phyloP scores from a whole-genome alignment of 2,329 filamentous ascomycete genomes.

The Alternaria infectoria region DNA sequence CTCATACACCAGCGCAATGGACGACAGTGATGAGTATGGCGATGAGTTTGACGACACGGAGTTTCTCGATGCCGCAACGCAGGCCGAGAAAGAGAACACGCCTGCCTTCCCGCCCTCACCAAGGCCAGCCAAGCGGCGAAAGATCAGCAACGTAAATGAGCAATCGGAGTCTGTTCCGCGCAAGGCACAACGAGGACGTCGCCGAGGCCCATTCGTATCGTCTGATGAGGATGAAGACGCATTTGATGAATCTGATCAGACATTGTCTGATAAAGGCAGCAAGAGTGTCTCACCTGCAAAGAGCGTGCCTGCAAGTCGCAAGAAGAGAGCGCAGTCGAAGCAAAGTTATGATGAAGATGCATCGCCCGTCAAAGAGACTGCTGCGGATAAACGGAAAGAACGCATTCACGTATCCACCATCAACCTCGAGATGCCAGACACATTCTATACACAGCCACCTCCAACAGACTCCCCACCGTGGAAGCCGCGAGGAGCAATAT shows the following conservation, averaged over 20 bases:
- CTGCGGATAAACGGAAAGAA: slow-evolving; percentile 47
- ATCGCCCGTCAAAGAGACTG: slow-evolving; percentile 31
- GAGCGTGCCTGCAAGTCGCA: slow-evolving; percentile 17
- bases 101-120: slow-evolving; percentile 43
- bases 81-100: slow-evolving; percentile 49
- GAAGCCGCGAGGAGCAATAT: slow-evolving; percentile 55
- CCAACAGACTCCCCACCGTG: slow-evolving; percentile 51
- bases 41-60: slow-evolving; percentile 71
- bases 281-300: slow-evolving; percentile 14
- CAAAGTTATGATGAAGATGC: slow-evolving; percentile 15
- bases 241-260: slow-evolving; percentile 12
- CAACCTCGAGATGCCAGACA: slow-evolving; percentile 49
- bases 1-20: slow-evolving; percentile 23
- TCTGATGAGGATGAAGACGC: slow-evolving; percentile 33
- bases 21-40: slow-evolving; percentile 64
- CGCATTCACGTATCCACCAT: slow-evolving; percentile 53
- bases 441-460: slow-evolving; percentile 54
- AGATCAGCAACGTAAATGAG: slow-evolving; percentile 35
- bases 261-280: slow-evolving; percentile 12
- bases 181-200: slow-evolving; percentile 21
- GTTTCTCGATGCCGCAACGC: slow-evolving; percentile 65
- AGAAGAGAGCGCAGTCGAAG: slow-evolving; percentile 17
- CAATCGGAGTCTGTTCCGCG: slow-evolving; percentile 28
- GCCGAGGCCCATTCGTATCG: slow-evolving; percentile 32
- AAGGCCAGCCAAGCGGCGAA: slow-evolving; percentile 46